A percentile compares a stretch with the other conserved stretches of the same genome.
Conservation (phyloP, 192 early-diverging fungal species). For the Obelidium mucronatum region DNA sequence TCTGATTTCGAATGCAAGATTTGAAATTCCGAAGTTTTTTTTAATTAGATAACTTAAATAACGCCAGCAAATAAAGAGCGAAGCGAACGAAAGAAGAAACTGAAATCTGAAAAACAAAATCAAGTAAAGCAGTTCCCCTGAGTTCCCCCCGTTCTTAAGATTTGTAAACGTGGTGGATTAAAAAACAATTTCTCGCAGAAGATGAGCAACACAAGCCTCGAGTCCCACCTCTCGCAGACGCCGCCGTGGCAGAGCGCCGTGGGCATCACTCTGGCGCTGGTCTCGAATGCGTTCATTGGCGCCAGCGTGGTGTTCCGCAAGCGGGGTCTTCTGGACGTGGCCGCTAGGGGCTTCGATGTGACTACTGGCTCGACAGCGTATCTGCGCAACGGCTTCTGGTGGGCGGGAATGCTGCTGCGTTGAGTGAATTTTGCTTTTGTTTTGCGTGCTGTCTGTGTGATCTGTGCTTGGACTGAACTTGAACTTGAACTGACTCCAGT, state of each 20-base stretch:
- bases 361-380: conserved; percentile 57
- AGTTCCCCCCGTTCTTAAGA: not conserved
- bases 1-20: not conserved
- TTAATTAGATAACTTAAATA: not conserved
- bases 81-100: not conserved
- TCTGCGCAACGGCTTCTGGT: conserved; percentile 86
- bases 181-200: not conserved
- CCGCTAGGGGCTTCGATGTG: conserved; percentile 36
- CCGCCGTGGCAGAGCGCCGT: conserved; percentile 49
- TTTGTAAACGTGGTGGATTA: not conserved
- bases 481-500: conserved; percentile 51
- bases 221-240: not conserved
- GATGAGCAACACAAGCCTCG: not conserved
- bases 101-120: not conserved
- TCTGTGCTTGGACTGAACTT: not conserved
- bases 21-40: no score
- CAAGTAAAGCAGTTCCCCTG: not conserved
- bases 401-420: conserved; percentile 85
- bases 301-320: conserved; percentile 89
- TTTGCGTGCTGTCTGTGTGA: not conserved
- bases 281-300: conserved; percentile 83
- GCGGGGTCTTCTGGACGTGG: conserved; percentile 77
- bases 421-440: conserved; percentile 28
- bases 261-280: conserved; percentile 84
- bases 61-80: not conserved